Conservation (phyloP, 495 filamentous ascomycete genomes). For the Penicillium longicatenatum region DNA sequence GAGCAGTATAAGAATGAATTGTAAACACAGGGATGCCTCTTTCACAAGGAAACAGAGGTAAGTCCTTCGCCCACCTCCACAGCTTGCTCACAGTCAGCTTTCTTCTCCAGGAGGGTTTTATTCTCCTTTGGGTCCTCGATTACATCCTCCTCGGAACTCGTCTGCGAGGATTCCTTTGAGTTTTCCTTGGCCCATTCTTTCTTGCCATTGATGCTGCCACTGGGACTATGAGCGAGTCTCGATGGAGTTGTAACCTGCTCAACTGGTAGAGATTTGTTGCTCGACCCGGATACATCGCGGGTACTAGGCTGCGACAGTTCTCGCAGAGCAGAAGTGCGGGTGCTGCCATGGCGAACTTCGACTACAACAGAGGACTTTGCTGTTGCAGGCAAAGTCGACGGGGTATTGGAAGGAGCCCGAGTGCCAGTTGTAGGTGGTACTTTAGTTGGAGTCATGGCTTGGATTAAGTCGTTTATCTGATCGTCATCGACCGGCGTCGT, state of each 20-base stretch:
- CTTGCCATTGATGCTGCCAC: constrained; percentile 40
- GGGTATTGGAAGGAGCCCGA: constrained; percentile 46
- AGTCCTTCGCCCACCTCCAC: not conserved
- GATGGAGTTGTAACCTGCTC: constrained; percentile 15
- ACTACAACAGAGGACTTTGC: constrained; percentile 35
- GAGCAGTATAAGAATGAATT: not conserved
- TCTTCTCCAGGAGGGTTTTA: not conserved
- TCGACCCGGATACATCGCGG: constrained; percentile 38
- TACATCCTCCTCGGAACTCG: constrained; percentile 1
- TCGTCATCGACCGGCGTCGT: constrained; percentile 36
- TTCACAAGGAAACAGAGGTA: not conserved
- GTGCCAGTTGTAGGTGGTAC: constrained; percentile 28
- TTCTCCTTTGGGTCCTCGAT: not conserved
- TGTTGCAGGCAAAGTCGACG: constrained; percentile 31
- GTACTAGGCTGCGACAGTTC: constrained; percentile 30
- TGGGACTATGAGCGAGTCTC: constrained; percentile 37
- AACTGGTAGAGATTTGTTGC: constrained; percentile 18
- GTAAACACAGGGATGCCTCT: not conserved
- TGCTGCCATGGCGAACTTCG: constrained; percentile 31
- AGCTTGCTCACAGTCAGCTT: not conserved
- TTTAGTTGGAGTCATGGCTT: constrained; percentile 47
- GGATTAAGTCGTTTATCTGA: constrained; percentile 42
- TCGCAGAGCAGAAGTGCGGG: constrained; percentile 23
- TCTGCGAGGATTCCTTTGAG: constrained; percentile 13
- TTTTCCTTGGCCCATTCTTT: constrained; percentile 38